These are phyloP conservation scores for Haematococcus sp. DNA, from an alignment of 139 green algal genomes.

Conservation along the genomic window DNA sequence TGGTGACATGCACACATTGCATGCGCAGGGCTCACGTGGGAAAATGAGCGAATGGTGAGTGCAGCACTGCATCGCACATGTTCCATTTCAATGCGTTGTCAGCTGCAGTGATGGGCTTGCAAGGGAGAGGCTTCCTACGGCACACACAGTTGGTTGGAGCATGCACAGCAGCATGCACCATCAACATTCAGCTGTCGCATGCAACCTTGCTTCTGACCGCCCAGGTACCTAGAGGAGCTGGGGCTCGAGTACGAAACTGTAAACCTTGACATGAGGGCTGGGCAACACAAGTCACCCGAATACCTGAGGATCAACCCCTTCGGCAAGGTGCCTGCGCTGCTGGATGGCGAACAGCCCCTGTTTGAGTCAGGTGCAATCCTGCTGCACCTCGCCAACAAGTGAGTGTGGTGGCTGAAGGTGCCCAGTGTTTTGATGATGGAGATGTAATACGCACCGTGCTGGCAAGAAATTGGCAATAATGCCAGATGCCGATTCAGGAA, in stretches of 20 bases:
- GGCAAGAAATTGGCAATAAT: too few relatives aligned
- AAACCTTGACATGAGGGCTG: slow-evolving; percentile 28
- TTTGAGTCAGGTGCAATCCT: slow-evolving; percentile 45
- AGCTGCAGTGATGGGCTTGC: not conserved
- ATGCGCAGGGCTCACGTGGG: slow-evolving; percentile 15
- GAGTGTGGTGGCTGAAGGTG: not conserved
- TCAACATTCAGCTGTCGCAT: too few relatives aligned
- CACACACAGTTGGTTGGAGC: too few relatives aligned
- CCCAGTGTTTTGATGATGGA: too few relatives aligned
- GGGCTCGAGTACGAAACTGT: slow-evolving; percentile 24
- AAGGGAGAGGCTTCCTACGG: not conserved
- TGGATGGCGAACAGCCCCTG: slow-evolving; percentile 10
- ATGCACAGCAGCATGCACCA: too few relatives aligned
- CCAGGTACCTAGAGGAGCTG: slow-evolving; percentile 35
- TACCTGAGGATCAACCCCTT: slow-evolving; percentile 43
- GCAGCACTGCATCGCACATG: not conserved
- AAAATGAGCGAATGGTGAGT: slow-evolving; percentile 36
- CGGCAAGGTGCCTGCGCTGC: slow-evolving; percentile 30
- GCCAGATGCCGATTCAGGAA: not conserved
- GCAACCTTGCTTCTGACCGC: not conserved
- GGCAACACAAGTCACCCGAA: slow-evolving; percentile 23
- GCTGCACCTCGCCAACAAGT: slow-evolving; percentile 39
- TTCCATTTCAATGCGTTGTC: not conserved
- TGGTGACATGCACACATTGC: not conserved
- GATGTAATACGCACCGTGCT: not conserved